Evolutionary conservation across 257 asterid species (phyloP).

Genomic region (Nicotiana otophora): DNA sequence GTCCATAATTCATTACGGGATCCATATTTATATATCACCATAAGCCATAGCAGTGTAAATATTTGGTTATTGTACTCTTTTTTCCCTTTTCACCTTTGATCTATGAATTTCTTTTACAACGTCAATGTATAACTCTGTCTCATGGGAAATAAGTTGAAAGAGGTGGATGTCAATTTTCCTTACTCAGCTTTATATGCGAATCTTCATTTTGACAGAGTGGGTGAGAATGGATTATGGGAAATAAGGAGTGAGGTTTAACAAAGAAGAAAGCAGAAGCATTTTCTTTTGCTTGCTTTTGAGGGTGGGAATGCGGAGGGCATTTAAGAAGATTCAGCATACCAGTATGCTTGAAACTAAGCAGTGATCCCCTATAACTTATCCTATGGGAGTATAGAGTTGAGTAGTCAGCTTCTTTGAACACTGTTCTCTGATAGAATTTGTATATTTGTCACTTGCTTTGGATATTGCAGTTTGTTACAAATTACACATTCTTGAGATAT

Average conservation of each 20-base stretch:
- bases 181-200: background rate
- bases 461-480: constrained; percentile 1
- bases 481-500: background rate
- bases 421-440: background rate
- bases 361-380: background rate
- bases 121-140: background rate
- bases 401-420: background rate
- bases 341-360: background rate
- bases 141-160: background rate
- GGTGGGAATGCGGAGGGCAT: background rate
- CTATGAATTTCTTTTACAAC: background rate
- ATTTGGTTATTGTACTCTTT: background rate
- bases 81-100: background rate
- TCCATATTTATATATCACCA: background rate
- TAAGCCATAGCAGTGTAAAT: background rate
- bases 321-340: background rate
- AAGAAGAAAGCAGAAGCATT: background rate
- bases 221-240: background rate
- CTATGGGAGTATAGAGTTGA: background rate
- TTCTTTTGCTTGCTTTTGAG: background rate
- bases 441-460: background rate
- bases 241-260: background rate
- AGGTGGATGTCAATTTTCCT: background rate
- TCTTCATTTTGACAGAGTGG: background rate
- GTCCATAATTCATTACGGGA: background rate